Conservation (phyloP, 2,329 filamentous ascomycete species). For the Didymellaceae sp. region DNA sequence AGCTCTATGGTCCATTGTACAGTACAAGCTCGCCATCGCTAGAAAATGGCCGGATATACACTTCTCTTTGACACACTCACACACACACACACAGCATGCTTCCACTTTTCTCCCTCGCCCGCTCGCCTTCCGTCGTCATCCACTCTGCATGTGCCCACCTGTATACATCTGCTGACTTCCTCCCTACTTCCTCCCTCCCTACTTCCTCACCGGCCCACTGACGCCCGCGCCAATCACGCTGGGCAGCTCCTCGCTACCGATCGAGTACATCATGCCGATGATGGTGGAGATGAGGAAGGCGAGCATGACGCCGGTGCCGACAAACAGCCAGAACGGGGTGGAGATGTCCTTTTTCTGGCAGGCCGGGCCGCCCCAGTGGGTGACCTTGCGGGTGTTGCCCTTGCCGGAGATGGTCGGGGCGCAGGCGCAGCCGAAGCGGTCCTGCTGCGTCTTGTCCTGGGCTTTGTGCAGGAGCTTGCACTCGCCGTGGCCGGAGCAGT, state of each 20-base stretch:
- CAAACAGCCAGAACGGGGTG: conserved; percentile 85
- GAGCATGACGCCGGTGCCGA: conserved; percentile 73
- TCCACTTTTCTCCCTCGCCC: too few species aligned
- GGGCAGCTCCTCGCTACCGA: conserved; percentile 86
- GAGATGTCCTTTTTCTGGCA: conserved; percentile 95
- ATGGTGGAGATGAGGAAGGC: conserved; percentile 72
- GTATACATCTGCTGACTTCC: neutral
- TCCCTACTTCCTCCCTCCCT: conserved; percentile 5
- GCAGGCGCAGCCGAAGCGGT: conserved; percentile 84
- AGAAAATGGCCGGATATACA: conserved; percentile 47
- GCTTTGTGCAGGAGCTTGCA: conserved; percentile 72
- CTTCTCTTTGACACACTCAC: too few species aligned
- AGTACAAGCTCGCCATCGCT: too few species aligned
- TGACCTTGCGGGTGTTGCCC: conserved; percentile 60
- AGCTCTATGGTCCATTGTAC: too few species aligned
- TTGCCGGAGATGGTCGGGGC: conserved; percentile 62
- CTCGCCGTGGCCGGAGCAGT: conserved; percentile 81
- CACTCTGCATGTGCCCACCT: neutral
- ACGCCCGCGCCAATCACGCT: conserved; percentile 97
- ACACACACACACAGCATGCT: too few species aligned
- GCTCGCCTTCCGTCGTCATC: too few species aligned
- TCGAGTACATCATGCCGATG: conserved; percentile 79
- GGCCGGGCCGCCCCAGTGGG: conserved; percentile 81
- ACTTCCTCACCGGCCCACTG: conserved; percentile 63
- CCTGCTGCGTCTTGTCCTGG: conserved; percentile 50